Conservation (phyloP, 176 grass and related monocot genomes). For the Calamus simplicifolius region DNA sequence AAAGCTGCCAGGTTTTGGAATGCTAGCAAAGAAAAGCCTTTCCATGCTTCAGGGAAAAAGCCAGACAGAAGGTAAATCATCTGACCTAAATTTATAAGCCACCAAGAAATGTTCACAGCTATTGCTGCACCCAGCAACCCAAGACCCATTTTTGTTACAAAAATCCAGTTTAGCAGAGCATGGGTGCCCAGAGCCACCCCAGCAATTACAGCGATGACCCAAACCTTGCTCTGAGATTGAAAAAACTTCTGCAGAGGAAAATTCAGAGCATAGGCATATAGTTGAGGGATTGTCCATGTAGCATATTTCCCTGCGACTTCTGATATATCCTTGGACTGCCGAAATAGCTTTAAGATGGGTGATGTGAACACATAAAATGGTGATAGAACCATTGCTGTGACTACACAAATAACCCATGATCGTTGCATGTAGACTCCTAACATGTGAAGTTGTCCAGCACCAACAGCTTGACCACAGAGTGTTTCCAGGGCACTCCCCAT, state of each 20-base stretch:
- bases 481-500: conserved; percentile 87
- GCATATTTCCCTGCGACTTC: conserved; percentile 32
- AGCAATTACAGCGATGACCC: conserved; percentile 40
- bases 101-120: conserved; percentile 41
- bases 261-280: conserved; percentile 54
- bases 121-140: conserved; percentile 45
- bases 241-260: conserved; percentile 74
- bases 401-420: conserved; percentile 63
- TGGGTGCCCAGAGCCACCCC: conserved; percentile 26
- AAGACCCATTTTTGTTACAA: conserved; percentile 30
- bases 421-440: conserved; percentile 67
- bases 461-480: conserved; percentile 65
- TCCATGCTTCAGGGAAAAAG: conserved; percentile 47
- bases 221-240: conserved; percentile 63
- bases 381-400: conserved; percentile 27
- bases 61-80: conserved; percentile 44
- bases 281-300: conserved; percentile 41
- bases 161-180: conserved; percentile 39
- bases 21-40: conserved; percentile 42
- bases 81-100: conserved; percentile 45
- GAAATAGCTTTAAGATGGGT: conserved; percentile 37
- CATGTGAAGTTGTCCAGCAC: conserved; percentile 43
- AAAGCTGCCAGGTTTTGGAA: conserved; percentile 43
- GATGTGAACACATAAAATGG: conserved; percentile 43
- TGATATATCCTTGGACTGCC: conserved; percentile 34